These are phyloP conservation scores for Microdochium trichocladiopsis DNA, from an alignment of 2,329 filamentous ascomycete species.

Conservation along the genomic window DNA sequence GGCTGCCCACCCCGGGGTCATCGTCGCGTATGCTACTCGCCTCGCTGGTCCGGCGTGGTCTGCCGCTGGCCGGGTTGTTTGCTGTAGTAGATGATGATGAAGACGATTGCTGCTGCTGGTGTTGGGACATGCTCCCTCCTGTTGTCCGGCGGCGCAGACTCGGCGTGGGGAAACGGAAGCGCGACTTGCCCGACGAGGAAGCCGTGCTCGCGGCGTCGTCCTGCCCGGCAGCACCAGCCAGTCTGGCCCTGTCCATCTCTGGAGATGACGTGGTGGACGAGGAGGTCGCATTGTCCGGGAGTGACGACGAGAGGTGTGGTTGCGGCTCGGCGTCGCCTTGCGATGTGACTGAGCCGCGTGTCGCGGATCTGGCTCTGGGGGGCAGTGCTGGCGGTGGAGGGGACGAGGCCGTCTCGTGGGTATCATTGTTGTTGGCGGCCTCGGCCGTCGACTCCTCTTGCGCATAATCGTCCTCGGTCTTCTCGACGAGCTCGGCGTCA, in stretches of 20 bases:
- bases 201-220: neutral
- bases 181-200: neutral
- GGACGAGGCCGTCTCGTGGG: constrained; percentile 18
- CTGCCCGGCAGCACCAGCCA: too few relatives aligned
- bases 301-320: neutral
- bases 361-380: constrained; percentile 15
- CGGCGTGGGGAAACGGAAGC: neutral
- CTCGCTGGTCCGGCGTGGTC: constrained; percentile 31
- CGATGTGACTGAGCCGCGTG: constrained; percentile 10
- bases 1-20: constrained; percentile 9
- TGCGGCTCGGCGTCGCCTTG: constrained; percentile 9
- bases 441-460: constrained; percentile 13
- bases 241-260: neutral
- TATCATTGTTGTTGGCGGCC: constrained; percentile 30
- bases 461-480: constrained; percentile 26
- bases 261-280: neutral
- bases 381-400: constrained; percentile 17
- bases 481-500: constrained; percentile 89
- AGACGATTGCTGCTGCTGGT: constrained; percentile 1
- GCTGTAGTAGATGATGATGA: constrained; percentile 2
- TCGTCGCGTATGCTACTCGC: constrained; percentile 26
- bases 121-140: neutral
- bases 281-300: neutral
- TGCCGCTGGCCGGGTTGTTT: constrained; percentile 11
- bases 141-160: neutral